Evolutionary conservation across 441 rosid species (phyloP).

Genomic region (Gossypium gossypioides): DNA sequence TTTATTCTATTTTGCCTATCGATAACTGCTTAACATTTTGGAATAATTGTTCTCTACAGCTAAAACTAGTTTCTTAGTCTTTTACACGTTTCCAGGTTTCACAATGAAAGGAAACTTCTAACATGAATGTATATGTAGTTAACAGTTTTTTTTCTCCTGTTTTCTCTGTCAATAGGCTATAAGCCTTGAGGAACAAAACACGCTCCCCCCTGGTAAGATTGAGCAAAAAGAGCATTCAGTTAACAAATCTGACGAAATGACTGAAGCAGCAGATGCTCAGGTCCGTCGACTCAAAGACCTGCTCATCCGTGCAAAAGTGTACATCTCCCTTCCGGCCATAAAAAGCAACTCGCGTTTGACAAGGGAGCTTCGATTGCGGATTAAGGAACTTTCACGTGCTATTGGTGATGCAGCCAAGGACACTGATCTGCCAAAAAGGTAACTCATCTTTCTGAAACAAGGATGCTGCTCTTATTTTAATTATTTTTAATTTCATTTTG

Average conservation of each 20-base stretch:
- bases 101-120: not conserved
- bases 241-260: slow-evolving; percentile 20
- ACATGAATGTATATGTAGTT: not conserved
- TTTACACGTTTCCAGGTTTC: not conserved
- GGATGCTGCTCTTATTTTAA: not conserved
- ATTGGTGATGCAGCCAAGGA: slow-evolving; percentile 54
- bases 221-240: slow-evolving; percentile 19
- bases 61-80: not conserved
- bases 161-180: slow-evolving; percentile 10
- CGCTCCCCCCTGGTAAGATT: slow-evolving; percentile 13
- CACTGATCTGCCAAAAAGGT: slow-evolving; percentile 51
- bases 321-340: slow-evolving; percentile 47
- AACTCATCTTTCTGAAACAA: slow-evolving; percentile 11
- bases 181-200: slow-evolving; percentile 18
- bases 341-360: slow-evolving; percentile 37
- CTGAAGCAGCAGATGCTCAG: slow-evolving; percentile 38
- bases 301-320: slow-evolving; percentile 60
- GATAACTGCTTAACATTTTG: not conserved
- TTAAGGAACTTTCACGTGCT: slow-evolving; percentile 55
- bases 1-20: not conserved
- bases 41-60: not conserved
- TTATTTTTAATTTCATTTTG: slow-evolving; percentile 2
- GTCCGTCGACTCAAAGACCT: slow-evolving; percentile 56
- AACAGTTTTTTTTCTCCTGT: not conserved
- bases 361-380: slow-evolving; percentile 52